Base-by-base conservation (phyloP, 495 filamentous ascomycete genomes). In the Xylaria flabelliformis region DNA sequence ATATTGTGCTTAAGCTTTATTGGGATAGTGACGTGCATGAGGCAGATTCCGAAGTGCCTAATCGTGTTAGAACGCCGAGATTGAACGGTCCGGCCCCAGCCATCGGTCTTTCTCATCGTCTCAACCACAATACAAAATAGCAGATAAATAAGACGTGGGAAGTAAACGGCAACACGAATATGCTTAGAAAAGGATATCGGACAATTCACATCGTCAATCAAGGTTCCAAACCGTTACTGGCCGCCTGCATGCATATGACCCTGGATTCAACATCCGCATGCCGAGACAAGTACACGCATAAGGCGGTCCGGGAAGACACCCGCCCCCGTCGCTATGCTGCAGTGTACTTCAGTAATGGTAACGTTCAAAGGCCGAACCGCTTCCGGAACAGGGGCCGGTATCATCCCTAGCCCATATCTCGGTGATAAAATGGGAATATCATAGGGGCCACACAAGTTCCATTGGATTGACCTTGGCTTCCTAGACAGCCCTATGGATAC, bases 361-460 rank as follows among this genome's bases (percentile, higher is more conserved):
- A 17, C 2, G 32, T 39, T 17, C 56, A 59, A 32, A 59, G 56
- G 56, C 56, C 36, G 56, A 59, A 62, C 61, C 26, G 61, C 61
- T 21, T 34, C 26, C 64, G 44, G 64, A 53, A 51, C 46, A 29
- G 64, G 63, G 46, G 46, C 64, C 64, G 64, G 64, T 41, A 64
- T 29, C 24, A 42, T 24, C 61, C 36, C 62, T 41, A 44, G n/a
- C 29, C 10, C 58, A 39, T 1, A 8, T 9, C 6, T 21, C 58
- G 34, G 17, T 17, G 34, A 63, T 24, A 42, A 44, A 63, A 39
- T 63, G 61, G 61, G 61, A 44, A 63, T 63, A 41, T 17, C 26
- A 29, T 32, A 56, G 53, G 26, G 26, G 12, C 3, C 15, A 8
- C 6, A 17, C 13, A 32, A 56, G 53, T 56, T 56, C 53, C 53